phyloP scores from a whole-genome alignment of 2,329 filamentous ascomycete genomes.

The Fusarium haematococcum region DNA sequence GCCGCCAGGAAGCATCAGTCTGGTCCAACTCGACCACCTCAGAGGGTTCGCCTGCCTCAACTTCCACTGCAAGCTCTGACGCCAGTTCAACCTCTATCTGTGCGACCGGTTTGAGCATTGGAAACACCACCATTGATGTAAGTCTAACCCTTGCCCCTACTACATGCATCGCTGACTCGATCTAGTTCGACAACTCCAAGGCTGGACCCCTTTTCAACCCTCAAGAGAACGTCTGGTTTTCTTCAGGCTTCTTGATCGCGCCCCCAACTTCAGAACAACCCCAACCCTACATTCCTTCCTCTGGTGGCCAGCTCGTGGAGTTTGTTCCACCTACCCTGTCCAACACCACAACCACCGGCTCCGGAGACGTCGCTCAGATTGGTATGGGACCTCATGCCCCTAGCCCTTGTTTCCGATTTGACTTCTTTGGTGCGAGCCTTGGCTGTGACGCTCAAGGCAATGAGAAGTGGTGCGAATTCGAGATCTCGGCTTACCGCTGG shows the following conservation, averaged over 20 bases:
- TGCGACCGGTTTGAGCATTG: slow-evolving; percentile 48
- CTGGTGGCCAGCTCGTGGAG: slow-evolving; percentile 54
- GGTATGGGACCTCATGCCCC: slow-evolving; percentile 53
- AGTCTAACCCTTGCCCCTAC: slow-evolving; percentile 26
- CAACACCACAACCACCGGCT: slow-evolving; percentile 37
- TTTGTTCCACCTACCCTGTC: slow-evolving; percentile 54
- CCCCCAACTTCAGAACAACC: slow-evolving; percentile 49
- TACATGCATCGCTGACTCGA: slow-evolving; percentile 21
- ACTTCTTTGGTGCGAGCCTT: slow-evolving; percentile 54
- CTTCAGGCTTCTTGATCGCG: slow-evolving; percentile 54
- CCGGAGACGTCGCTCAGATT: slow-evolving; percentile 54
- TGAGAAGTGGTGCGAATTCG: slow-evolving; percentile 56
- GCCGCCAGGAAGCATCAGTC: slow-evolving; percentile 46
- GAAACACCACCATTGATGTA: slow-evolving; percentile 54
- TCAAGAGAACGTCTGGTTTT: slow-evolving; percentile 55
- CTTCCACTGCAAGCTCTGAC: slow-evolving; percentile 13
- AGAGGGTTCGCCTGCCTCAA: slow-evolving; percentile 14
- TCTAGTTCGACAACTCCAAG: slow-evolving; percentile 53
- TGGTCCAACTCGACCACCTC: slow-evolving; percentile 50
- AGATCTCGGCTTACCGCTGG: slow-evolving; percentile 56
- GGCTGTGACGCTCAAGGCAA: slow-evolving; percentile 52
- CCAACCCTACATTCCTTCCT: slow-evolving; percentile 52
- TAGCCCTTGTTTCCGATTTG: slow-evolving; percentile 54
- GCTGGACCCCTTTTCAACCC: slow-evolving; percentile 56
- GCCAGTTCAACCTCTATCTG: slow-evolving; percentile 42